Base-by-base conservation (phyloP, 2,329 filamentous ascomycete species). In the Aureobasidium sp. region DNA sequence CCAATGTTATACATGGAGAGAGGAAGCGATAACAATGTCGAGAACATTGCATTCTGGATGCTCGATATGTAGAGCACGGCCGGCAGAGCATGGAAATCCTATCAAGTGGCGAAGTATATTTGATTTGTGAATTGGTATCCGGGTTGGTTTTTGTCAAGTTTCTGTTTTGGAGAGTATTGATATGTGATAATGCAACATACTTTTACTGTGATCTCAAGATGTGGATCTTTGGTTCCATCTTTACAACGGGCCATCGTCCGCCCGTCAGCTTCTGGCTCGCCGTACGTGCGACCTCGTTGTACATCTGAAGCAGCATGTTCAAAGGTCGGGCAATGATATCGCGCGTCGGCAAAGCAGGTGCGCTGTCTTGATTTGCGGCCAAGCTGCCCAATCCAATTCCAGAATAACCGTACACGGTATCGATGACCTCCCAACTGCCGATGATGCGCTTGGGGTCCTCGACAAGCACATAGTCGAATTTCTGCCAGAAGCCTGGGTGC, bases 401-500 rank as follows among this genome's bases (percentile, higher is more conserved):
- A 6, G 75, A 76, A 65, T 81, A 84, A 0, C 76, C 80, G 59
- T 77, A 71, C 2, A 84, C 73, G 2, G 75, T 75, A 35, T 78
- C 75, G 1, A 80, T 67, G 9, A 79, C 74, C 46, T 78, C 73
- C 83, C 83, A 86, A 4, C 69, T 72, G 0, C 76, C 78, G 49
- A 81, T 80, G 29, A 76, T 66, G 63, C 73, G 69, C 64, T 77
- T 69, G 10, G 79, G 74, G 60, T 73, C 70, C 69, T 86, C 84
- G 0, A 80, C 74, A 25, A 86, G 70, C 2, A 79, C 78, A 64
- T 84, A 86, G 64, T 85, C 81, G 62, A 86, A 84, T 6, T 73
- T 69, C 1, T 74, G 69, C 84, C 83, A 86, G 68, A 86, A 86
- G 2, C 67, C 62, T 0, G 77, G 75, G 21, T 79, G 74, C 1